A percentile compares a stretch with the other conserved stretches of the same genome.
These are phyloP conservation scores for Solanum corneliomulleri DNA, from an alignment of 257 asterid genomes.

Conservation along the genomic window DNA sequence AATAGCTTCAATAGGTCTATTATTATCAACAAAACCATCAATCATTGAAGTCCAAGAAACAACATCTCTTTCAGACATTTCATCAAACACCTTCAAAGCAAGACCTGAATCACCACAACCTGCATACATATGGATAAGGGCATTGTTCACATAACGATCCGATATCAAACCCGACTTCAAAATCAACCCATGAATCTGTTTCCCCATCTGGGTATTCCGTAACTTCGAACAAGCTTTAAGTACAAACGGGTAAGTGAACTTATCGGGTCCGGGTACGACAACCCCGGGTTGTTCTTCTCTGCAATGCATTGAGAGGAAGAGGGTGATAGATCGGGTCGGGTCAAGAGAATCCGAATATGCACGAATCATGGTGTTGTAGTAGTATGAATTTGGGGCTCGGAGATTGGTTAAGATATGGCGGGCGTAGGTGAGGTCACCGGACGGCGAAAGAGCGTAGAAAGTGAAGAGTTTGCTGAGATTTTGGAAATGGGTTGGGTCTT, in stretches of 20 bases:
- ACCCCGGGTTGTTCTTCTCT: not conserved
- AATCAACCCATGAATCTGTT: constrained; percentile 10
- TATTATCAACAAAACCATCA: constrained; percentile 17
- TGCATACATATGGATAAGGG: constrained; percentile 13
- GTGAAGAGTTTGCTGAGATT: constrained; percentile 15
- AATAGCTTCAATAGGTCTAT: constrained; percentile 15
- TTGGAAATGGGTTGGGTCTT: not conserved
- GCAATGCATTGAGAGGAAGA: constrained; percentile 12
- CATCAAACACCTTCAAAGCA: constrained; percentile 11
- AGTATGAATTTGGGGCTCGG: constrained; percentile 9
- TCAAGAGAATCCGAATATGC: constrained; percentile 15
- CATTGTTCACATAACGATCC: constrained; percentile 8
- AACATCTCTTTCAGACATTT: constrained; percentile 20
- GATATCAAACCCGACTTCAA: not conserved
- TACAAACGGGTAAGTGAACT: constrained; percentile 18
- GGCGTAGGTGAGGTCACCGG: constrained; percentile 16
- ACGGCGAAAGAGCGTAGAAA: constrained; percentile 19
- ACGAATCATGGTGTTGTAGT: constrained; percentile 16
- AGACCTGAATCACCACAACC: not conserved
- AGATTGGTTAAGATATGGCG: constrained; percentile 10
- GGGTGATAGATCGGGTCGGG: constrained; percentile 7
- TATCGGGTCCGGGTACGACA: constrained; percentile 13
- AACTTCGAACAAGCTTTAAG: constrained; percentile 14
- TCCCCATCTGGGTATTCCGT: not conserved
- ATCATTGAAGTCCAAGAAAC: constrained; percentile 22